A percentile compares a stretch with the other conserved stretches of the same genome.
Conservation (phyloP, 108 stramenopile genomes). For the Skeletonema potamos region DNA sequence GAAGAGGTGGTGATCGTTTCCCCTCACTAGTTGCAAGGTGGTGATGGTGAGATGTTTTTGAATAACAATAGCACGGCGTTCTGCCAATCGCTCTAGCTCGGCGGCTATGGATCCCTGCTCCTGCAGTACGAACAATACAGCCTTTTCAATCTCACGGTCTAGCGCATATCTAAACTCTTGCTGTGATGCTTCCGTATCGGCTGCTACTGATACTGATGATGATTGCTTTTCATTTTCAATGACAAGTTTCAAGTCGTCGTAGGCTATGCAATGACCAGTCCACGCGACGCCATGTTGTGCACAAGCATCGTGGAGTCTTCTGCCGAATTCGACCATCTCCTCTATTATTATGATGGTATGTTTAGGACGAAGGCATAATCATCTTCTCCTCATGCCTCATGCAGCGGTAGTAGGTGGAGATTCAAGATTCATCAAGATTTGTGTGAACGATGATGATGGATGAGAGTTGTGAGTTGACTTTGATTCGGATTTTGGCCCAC, state of each 20-base stretch:
- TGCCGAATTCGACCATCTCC: background rate
- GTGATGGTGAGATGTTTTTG: background rate
- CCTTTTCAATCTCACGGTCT: constrained; percentile 17
- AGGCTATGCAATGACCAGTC: background rate
- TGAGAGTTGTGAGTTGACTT: too few species aligned
- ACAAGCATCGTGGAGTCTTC: background rate
- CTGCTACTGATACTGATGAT: background rate
- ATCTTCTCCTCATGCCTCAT: too few species aligned
- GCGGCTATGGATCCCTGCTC: constrained; percentile 11
- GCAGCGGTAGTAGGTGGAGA: too few species aligned
- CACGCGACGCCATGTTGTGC: background rate
- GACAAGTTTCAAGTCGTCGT: background rate
- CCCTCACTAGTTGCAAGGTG: background rate
- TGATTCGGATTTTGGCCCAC: too few species aligned
- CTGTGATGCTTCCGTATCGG: background rate
- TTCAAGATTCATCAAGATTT: too few species aligned
- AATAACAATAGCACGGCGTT: background rate
- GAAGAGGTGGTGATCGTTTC: background rate
- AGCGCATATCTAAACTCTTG: background rate
- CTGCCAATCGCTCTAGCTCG: background rate
- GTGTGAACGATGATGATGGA: too few species aligned
- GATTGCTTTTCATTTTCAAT: background rate
- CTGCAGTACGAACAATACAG: constrained; percentile 12
- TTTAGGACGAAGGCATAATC: too few species aligned
- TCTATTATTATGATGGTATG: too few species aligned